Conservation (phyloP, 1,284 basidiomycete species). For the Earliella scabrosa region DNA sequence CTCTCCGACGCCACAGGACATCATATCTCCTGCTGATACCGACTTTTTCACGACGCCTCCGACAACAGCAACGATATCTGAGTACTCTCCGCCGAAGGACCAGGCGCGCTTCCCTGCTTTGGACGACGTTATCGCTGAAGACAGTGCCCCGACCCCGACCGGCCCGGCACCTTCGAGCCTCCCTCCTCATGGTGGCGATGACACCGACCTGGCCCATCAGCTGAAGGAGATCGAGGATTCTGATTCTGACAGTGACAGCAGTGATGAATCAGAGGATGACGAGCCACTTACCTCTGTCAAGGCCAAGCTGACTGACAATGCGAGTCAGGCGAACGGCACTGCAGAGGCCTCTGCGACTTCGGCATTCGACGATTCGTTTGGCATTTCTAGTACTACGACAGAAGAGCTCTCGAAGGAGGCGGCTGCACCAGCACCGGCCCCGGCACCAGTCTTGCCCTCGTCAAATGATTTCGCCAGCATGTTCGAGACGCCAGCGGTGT, state of each 20-base stretch:
- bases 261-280: conserved; percentile 57
- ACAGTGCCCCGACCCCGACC: conserved; percentile 12
- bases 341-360: conserved; percentile 20
- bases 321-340: conserved; percentile 26
- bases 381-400: conserved; percentile 34
- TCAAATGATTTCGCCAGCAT: conserved; percentile 18
- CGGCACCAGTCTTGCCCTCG: background rate
- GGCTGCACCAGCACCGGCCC: conserved; percentile 5
- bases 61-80: conserved; percentile 42
- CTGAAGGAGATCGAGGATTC: conserved; percentile 70
- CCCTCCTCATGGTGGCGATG: conserved; percentile 21
- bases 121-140: conserved; percentile 38
- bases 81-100: conserved; percentile 8
- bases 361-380: conserved; percentile 72
- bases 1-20: conserved; percentile 15
- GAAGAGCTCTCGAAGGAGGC: conserved; percentile 8
- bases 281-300: conserved; percentile 35
- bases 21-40: conserved; percentile 44
- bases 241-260: conserved; percentile 58
- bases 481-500: conserved; percentile 24
- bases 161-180: conserved; percentile 5
- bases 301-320: conserved; percentile 25
- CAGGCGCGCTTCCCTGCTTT: conserved; percentile 48
- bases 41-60: conserved; percentile 69
- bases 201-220: conserved; percentile 55